A percentile compares a stretch with the other conserved stretches of the same genome.
phyloP scores from a whole-genome alignment of 768 basidiomycete genomes.

The Termitomyces sp. region DNA sequence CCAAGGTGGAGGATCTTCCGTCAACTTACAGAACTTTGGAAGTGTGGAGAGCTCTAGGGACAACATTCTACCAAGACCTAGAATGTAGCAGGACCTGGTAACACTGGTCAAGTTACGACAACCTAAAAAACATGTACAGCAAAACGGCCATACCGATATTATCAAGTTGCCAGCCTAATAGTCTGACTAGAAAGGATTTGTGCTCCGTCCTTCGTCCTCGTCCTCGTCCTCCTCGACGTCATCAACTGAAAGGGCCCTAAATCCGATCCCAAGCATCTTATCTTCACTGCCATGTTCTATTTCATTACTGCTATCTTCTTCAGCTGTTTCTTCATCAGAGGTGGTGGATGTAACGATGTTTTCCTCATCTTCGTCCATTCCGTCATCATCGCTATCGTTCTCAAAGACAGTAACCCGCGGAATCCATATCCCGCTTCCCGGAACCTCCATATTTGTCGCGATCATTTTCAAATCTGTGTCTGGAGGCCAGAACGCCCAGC shows the following conservation, averaged over 20 bases:
- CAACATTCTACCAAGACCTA: no score
- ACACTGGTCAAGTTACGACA: no score
- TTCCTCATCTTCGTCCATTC: slow-evolving; percentile 22
- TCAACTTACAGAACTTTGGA: no score
- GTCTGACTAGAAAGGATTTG: neutral
- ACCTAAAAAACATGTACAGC: no score
- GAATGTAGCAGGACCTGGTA: no score
- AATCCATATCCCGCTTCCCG: slow-evolving; percentile 56
- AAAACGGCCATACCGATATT: neutral
- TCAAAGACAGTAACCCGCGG: slow-evolving; percentile 27
- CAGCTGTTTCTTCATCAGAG: slow-evolving; percentile 15
- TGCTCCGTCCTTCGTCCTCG: slow-evolving; percentile 1
- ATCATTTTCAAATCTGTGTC: slow-evolving; percentile 25
- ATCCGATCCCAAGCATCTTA: slow-evolving; percentile 21
- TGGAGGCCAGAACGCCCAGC: slow-evolving; percentile 87
- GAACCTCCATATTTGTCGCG: slow-evolving; percentile 17
- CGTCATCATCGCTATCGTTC: slow-evolving; percentile 28
- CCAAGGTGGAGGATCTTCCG: no score
- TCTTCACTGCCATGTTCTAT: slow-evolving; percentile 22
- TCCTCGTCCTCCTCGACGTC: slow-evolving; percentile 17
- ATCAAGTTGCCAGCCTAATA: neutral
- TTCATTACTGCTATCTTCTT: slow-evolving; percentile 14
- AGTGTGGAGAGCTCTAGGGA: no score
- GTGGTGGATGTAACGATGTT: slow-evolving; percentile 16
- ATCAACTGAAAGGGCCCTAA: slow-evolving; percentile 35